These are phyloP conservation scores for Aspergillus uvarum DNA, from an alignment of 2,329 filamentous ascomycete genomes.

Conservation along the genomic window DNA sequence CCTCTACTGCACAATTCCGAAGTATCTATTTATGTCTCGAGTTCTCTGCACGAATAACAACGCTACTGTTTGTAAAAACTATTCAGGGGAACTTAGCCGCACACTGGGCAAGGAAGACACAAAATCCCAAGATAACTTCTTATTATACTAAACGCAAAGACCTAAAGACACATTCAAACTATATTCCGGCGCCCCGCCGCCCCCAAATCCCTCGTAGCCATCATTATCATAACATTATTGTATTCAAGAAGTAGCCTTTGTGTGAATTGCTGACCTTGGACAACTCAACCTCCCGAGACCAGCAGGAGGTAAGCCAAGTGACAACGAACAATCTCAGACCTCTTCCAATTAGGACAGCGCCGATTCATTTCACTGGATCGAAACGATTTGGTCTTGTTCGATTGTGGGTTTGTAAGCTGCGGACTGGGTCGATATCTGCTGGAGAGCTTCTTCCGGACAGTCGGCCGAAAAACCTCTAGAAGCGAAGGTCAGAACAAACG, in stretches of 20 bases:
- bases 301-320: slow-evolving; percentile 4
- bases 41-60: neutral
- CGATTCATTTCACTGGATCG: slow-evolving; percentile 34
- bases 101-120: neutral
- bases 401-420: slow-evolving; percentile 63
- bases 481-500: slow-evolving; percentile 7
- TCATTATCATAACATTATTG: neutral
- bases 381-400: slow-evolving; percentile 74
- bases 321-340: neutral
- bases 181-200: neutral
- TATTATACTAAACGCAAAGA: neutral
- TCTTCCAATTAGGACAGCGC: neutral
- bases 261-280: neutral
- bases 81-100: neutral
- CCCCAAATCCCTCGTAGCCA: neutral
- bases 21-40: neutral
- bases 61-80: neutral
- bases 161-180: neutral
- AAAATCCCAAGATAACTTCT: neutral
- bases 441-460: slow-evolving; percentile 67
- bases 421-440: slow-evolving; percentile 65
- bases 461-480: slow-evolving; percentile 74
- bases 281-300: slow-evolving; percentile 1
- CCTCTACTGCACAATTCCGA: neutral
- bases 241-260: neutral